These are phyloP conservation scores for Macrolepiota albuminosa DNA, from an alignment of 768 basidiomycete genomes.

Conservation along the genomic window DNA sequence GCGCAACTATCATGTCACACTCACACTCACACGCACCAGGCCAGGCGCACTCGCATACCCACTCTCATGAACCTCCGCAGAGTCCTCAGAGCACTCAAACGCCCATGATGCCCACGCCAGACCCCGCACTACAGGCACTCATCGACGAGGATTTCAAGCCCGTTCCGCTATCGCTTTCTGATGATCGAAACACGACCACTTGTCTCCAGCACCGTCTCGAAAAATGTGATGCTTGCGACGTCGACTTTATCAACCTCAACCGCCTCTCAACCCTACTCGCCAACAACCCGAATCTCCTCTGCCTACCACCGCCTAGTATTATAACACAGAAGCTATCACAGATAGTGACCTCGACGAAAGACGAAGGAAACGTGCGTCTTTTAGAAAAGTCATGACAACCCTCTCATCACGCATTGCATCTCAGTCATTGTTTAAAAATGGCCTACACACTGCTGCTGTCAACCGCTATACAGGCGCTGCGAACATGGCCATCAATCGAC, in stretches of 20 bases:
- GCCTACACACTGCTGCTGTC: slow-evolving; percentile 68
- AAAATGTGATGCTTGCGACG: slow-evolving; percentile 66
- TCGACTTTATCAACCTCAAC: slow-evolving; percentile 76
- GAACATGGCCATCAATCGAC: slow-evolving; percentile 71
- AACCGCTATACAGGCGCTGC: slow-evolving; percentile 58
- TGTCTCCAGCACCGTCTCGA: slow-evolving; percentile 68
- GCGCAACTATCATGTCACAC: slow-evolving; percentile 51
- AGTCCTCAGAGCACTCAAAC: slow-evolving; percentile 43
- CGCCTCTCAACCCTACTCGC: slow-evolving; percentile 68
- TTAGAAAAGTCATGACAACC: slow-evolving; percentile 3
- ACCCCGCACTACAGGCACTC: slow-evolving; percentile 68
- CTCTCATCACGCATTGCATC: slow-evolving; percentile 17
- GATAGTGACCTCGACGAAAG: slow-evolving; percentile 75
- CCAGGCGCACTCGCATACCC: slow-evolving; percentile 41
- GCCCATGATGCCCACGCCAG: slow-evolving; percentile 44
- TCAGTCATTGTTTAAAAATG: slow-evolving; percentile 74
- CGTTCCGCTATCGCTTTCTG: slow-evolving; percentile 49
- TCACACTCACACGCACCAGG: slow-evolving; percentile 60
- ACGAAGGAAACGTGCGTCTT: slow-evolving; percentile 86
- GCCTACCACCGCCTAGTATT: slow-evolving; percentile 78
- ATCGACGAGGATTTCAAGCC: slow-evolving; percentile 71
- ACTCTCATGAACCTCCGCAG: slow-evolving; percentile 30
- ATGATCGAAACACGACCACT: slow-evolving; percentile 49
- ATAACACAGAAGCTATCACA: slow-evolving; percentile 72
- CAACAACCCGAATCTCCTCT: slow-evolving; percentile 64